Evolutionary conservation across 176 grass and related monocot genomes (phyloP), one percentile per base, ranked within the genome.

Genomic region (Tillandsia fasciculata): DNA sequence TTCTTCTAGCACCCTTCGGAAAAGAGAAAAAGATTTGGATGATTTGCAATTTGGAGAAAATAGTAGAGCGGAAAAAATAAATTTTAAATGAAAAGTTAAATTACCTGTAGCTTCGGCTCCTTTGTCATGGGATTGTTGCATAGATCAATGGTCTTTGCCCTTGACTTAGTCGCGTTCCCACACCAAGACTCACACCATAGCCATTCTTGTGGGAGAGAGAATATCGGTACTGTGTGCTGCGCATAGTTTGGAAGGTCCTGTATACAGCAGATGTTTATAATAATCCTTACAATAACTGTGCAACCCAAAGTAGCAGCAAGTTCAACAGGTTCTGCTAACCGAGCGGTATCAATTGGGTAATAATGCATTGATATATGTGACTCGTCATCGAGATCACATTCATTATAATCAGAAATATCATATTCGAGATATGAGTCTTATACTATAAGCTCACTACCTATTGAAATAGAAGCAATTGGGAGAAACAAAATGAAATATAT

Each of bases 71-170:
- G 14, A 53, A 8, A 75, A 59, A 29, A 51, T 26, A 47, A 50
- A 24, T 24, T 24, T 53, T 22, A 59, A 77, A 50, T 70, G 13
- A 63, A 42, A 63, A 50, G 26, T 57, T 70, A 20, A 63, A 28
- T 78, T 87, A 93, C 94, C 89, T 97, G 87, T 75, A 97, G 86
- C 75, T 97, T 97, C 64, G 94, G 94, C 76, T 93, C 94, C 72
- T 97, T 97, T 63, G 94, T 97, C 94, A 97, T 93, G 33, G 94
- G 94, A 84, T 97, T 97, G 74, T 97, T 93, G 82, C 94, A 97
- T 26, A 97, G 83, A 83, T 97, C 89, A 78, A 97, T 97, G 74
- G 89, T 97, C 70, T 90, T 97, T 71, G 94, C 94, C 74, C 80
- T 93, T 13, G 86, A 66, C 63, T 97, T 97, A 27, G 94, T 97